These are phyloP conservation scores for Sonneratia alba DNA, from an alignment of 345 rosid genomes.

Conservation along the genomic window DNA sequence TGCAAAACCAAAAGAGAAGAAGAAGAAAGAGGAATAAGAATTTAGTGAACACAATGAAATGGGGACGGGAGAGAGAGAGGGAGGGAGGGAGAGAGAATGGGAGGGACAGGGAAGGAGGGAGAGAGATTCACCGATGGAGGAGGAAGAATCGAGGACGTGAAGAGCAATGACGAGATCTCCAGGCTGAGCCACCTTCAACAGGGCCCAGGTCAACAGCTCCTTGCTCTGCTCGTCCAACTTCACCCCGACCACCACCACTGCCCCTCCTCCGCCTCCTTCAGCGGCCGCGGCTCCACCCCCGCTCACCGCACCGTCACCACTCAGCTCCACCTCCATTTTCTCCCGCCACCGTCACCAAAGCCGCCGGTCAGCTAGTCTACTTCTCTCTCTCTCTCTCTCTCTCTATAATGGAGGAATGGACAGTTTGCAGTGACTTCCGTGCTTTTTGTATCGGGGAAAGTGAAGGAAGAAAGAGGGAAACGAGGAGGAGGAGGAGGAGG, in stretches of 20 bases:
- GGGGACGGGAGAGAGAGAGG: neutral
- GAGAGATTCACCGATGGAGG: neutral
- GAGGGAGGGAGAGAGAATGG: neutral
- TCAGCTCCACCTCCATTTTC: conserved; percentile 7
- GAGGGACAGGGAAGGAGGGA: neutral
- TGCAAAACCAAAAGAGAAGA: conserved; percentile 10
- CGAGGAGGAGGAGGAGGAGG: neutral
- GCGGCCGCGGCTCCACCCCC: conserved; percentile 16
- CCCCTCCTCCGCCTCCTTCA: conserved; percentile 11
- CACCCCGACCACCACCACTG: conserved; percentile 64
- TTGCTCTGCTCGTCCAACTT: conserved; percentile 60
- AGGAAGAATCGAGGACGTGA: conserved; percentile 72
- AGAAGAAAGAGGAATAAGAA: neutral
- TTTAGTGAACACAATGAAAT: neutral
- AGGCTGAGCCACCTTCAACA: conserved; percentile 70
- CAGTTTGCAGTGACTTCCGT: neutral
- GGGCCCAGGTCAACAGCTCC: conserved; percentile 79
- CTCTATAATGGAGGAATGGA: conserved; percentile 1
- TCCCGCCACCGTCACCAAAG: neutral
- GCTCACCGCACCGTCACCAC: neutral
- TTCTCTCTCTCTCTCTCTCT: conserved; percentile 16
- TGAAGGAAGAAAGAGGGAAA: neutral
- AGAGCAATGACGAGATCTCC: conserved; percentile 82
- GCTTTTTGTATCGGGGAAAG: conserved; percentile 1
- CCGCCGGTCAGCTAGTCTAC: conserved; percentile 15